Evolutionary conservation across 2,329 filamentous ascomycete genomes (phyloP), one percentile per base, ranked within the genome.

Genomic region (Furcasterigmium furcatum): DNA sequence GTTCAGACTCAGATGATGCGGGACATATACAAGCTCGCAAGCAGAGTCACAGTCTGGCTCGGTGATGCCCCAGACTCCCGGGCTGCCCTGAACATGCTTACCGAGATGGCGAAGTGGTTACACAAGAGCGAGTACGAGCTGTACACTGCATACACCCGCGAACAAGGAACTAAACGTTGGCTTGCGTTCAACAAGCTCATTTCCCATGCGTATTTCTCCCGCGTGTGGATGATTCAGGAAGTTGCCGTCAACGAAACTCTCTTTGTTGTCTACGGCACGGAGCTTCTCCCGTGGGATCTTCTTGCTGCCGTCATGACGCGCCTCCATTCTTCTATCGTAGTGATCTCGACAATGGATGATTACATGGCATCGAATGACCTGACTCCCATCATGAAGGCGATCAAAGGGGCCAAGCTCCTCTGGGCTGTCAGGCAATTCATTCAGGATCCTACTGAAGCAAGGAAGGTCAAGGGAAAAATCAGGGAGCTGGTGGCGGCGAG

Each of bases 1-100:
- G 53, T 53, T 6, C 66, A 70, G 55, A 64, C 70, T n/a, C 52
- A 52, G 25, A 46, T 70, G 14, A 70, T 70, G 67, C 63, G 65
- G 38, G 52, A 55, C 9, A 60, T 69, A 9, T 69, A 66, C 46
- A 57, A 60, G 34, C 58, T 58, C 25, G 64, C 66, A 5, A 30
- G 50, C 3, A 57, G 53, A 19, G 57, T 66, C 8, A 46, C 67
- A 22, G 62, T 68, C 32, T 69, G 66, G 66, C 50, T 68, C 19
- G 66, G 65, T 4, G 46, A 48, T 8, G 45, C 22, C 40, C 14
- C 18, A 25, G 14, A 40, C n/a, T 34, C 40, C 5, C 27, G 16
- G 19, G 18, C 34, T 27, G 16, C 27, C 7, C 41, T 19, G 8
- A 50, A 50, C 19, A 21, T 44, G 6, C 30, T 49, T 3, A 42